Evolutionary conservation across 768 basidiomycete genomes (phyloP).

Genomic region (Lentinula raphanica): DNA sequence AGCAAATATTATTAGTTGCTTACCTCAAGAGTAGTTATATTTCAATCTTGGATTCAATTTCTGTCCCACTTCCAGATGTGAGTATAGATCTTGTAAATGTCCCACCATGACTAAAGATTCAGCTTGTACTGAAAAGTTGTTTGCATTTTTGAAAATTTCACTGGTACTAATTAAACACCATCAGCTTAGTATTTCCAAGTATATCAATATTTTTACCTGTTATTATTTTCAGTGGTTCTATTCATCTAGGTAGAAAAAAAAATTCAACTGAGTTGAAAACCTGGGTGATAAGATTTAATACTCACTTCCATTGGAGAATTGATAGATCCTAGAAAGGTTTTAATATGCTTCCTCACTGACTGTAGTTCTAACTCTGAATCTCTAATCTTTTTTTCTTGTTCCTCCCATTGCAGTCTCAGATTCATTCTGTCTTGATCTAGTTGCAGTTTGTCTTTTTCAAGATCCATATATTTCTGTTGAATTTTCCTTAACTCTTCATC

Average conservation of each 20-base stretch:
- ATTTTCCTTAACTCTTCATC: neutral
- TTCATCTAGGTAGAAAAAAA: no score
- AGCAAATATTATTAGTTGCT: no score
- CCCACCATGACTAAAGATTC: neutral
- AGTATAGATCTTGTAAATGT: neutral
- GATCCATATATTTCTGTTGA: no score
- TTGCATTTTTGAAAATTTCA: neutral
- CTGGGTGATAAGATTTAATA: no score
- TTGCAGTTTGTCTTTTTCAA: no score
- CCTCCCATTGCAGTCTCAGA: neutral
- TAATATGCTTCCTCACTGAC: neutral
- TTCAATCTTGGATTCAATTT: neutral
- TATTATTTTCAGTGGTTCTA: no score
- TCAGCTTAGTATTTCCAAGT: no score
- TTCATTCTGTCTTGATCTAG: neutral
- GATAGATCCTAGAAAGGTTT: neutral
- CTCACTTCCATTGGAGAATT: no score
- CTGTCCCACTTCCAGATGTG: neutral
- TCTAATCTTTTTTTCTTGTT: neutral
- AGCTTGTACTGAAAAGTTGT: neutral
- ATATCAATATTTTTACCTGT: no score
- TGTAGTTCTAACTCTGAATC: neutral
- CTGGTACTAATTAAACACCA: neutral
- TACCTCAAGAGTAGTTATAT: no score
- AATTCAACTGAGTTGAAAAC: no score